phyloP scores from a whole-genome alignment of 2,329 filamentous ascomycete genomes.

The Fusarium sterilihyphosum region DNA sequence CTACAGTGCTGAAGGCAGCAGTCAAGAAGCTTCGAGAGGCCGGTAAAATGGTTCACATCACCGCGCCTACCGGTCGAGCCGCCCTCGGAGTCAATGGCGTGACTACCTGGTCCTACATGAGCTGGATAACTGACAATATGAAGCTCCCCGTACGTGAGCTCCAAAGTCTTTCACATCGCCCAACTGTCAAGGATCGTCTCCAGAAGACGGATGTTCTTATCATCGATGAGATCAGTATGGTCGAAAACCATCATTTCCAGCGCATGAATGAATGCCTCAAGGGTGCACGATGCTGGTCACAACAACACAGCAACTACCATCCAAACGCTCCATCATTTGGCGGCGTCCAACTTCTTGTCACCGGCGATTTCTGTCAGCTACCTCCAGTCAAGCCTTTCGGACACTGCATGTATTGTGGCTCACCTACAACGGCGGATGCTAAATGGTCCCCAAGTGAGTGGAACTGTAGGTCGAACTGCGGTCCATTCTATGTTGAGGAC shows the following conservation, averaged over 20 bases:
- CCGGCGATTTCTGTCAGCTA: conserved; percentile 66
- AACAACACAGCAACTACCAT: accelerated
- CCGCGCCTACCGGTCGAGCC: conserved; percentile 69
- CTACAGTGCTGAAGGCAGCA: conserved; percentile 39
- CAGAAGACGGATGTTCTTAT: conserved; percentile 63
- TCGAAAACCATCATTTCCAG: conserved; percentile 57
- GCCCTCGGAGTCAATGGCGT: conserved; percentile 65
- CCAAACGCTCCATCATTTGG: conserved; percentile 27
- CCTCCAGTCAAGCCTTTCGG: conserved; percentile 67
- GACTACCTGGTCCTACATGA: conserved; percentile 67
- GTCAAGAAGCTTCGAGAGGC: conserved; percentile 11
- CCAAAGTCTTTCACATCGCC: neutral
- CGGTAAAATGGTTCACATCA: conserved; percentile 54
- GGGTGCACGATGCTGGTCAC: neutral
- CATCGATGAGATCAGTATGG: conserved; percentile 75
- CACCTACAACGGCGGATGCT: neutral
- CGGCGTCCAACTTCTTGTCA: conserved; percentile 41
- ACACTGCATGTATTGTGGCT: conserved; percentile 34
- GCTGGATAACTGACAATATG: conserved; percentile 58
- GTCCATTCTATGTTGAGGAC: conserved; percentile 44
- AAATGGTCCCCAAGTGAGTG: accelerated
- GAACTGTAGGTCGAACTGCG: neutral
- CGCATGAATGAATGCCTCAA: conserved; percentile 48
- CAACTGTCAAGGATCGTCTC: conserved; percentile 48
- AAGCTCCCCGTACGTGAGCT: conserved; percentile 1